phyloP scores from a whole-genome alignment of 768 basidiomycete species.

The Kwoniella sp. region DNA sequence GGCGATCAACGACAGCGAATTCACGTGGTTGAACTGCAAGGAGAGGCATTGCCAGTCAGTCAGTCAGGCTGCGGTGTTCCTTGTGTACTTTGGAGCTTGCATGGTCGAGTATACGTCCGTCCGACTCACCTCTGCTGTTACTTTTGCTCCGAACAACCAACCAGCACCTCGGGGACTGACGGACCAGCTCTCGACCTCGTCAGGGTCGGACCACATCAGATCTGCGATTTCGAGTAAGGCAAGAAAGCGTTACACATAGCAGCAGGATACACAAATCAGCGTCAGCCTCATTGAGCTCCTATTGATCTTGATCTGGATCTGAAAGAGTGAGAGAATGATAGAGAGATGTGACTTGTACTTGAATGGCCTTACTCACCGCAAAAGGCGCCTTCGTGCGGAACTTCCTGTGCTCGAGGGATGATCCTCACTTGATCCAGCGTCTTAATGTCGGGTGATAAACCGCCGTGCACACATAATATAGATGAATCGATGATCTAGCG shows the following conservation, averaged over 20 bases:
- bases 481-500: slow-evolving; percentile 87
- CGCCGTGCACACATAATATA: slow-evolving; percentile 91
- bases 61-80: too few relatives aligned
- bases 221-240: slow-evolving; percentile 64
- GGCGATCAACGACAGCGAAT: slow-evolving; percentile 80
- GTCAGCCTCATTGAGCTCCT: too few relatives aligned
- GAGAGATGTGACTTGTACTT: too few relatives aligned
- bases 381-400: slow-evolving; percentile 60
- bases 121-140: slow-evolving; percentile 72
- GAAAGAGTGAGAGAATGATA: too few relatives aligned
- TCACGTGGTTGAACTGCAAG: slow-evolving; percentile 96
- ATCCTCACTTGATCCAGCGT: slow-evolving; percentile 93
- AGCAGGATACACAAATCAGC: too few relatives aligned
- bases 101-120: too few relatives aligned
- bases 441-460: slow-evolving; percentile 91
- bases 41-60: too few relatives aligned
- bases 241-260: too few relatives aligned
- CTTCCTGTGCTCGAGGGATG: slow-evolving; percentile 64
- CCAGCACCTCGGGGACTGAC: slow-evolving; percentile 95
- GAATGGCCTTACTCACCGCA: slow-evolving; percentile 59
- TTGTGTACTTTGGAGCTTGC: too few relatives aligned
- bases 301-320: too few relatives aligned
- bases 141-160: slow-evolving; percentile 86
- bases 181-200: slow-evolving; percentile 94
- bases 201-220: slow-evolving; percentile 98